Conservation (phyloP, 164 flowering plant species). For the Brasenia schreberi region DNA sequence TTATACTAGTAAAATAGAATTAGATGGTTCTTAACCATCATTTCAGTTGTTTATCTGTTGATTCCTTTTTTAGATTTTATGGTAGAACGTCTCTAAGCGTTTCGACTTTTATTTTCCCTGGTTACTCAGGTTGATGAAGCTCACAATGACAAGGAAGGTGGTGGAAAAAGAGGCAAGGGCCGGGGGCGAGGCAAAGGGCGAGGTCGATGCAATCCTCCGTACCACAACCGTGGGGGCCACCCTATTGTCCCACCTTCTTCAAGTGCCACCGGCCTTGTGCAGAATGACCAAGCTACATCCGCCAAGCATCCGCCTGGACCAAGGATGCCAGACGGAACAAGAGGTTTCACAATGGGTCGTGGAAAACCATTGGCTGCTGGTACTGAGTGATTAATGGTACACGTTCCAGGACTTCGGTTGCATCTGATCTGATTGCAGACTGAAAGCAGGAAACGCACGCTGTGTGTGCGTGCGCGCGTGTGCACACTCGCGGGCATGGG, state of each 20-base stretch:
- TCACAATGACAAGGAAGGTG: conserved; percentile 38
- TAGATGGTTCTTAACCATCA: too few relatives aligned
- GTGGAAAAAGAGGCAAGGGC: conserved; percentile 40
- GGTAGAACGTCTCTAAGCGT: too few relatives aligned
- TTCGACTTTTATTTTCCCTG: background rate
- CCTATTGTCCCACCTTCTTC: background rate
- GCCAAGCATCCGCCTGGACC: conserved; percentile 69
- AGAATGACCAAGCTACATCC: conserved; percentile 19
- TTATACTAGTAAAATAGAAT: too few relatives aligned
- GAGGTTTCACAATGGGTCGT: conserved; percentile 63
- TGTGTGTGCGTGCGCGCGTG: background rate
- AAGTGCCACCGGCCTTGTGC: conserved; percentile 18
- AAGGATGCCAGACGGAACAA: conserved; percentile 81
- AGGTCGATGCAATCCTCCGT: conserved; percentile 29
- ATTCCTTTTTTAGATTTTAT: too few relatives aligned
- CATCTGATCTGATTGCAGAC: background rate
- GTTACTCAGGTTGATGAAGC: conserved; percentile 46
- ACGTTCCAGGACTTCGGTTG: background rate
- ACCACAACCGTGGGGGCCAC: conserved; percentile 29
- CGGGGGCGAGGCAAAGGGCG: conserved; percentile 65
- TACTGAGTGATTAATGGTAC: conserved; percentile 1
- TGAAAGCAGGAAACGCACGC: background rate
- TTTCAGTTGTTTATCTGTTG: too few relatives aligned
- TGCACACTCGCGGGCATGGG: background rate
- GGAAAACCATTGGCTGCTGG: conserved; percentile 42